Conservation (phyloP, 2,329 filamentous ascomycete genomes). For the Ophiostoma australiae region DNA sequence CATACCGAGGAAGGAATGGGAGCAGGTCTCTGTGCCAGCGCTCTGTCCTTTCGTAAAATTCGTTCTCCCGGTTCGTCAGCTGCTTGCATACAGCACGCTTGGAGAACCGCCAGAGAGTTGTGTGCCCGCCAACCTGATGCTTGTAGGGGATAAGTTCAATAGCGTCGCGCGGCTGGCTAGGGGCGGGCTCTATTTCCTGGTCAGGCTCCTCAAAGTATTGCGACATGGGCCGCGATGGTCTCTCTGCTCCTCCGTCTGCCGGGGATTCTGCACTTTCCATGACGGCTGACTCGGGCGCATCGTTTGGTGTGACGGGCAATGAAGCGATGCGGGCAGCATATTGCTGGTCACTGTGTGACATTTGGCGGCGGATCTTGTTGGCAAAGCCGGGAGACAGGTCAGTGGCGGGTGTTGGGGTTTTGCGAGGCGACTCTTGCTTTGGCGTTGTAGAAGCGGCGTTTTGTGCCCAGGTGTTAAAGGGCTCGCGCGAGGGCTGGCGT, state of each 20-base stretch:
- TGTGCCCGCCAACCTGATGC: slow-evolving; percentile 96
- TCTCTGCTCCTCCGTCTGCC: slow-evolving; percentile 28
- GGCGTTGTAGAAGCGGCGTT: slow-evolving; percentile 48
- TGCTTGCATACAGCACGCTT: slow-evolving; percentile 95
- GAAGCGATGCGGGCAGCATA: slow-evolving; percentile 23
- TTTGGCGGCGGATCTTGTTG: slow-evolving; percentile 21
- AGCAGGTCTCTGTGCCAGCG: slow-evolving; percentile 83
- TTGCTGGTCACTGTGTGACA: slow-evolving; percentile 24
- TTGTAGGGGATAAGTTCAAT: slow-evolving; percentile 96
- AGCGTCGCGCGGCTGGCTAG: slow-evolving; percentile 66
- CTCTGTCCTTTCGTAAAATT: slow-evolving; percentile 97
- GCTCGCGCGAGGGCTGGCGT: slow-evolving; percentile 32
- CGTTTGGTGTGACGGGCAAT: slow-evolving; percentile 26
- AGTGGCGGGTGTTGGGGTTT: slow-evolving; percentile 18
- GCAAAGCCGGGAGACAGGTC: slow-evolving; percentile 17
- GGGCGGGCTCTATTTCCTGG: slow-evolving; percentile 48
- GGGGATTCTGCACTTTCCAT: slow-evolving; percentile 35
- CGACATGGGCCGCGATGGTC: slow-evolving; percentile 38
- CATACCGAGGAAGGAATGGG: slow-evolving; percentile 79
- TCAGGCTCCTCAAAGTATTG: slow-evolving; percentile 46
- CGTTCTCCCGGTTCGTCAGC: slow-evolving; percentile 95
- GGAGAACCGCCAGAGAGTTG: slow-evolving; percentile 93
- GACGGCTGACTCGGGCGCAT: slow-evolving; percentile 39
- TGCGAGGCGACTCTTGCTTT: slow-evolving; percentile 41
- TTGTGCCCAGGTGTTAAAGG: slow-evolving; percentile 49